Base-by-base conservation (phyloP, 352 stramenopile species). In the Phytophthora chlamydospora region DNA sequence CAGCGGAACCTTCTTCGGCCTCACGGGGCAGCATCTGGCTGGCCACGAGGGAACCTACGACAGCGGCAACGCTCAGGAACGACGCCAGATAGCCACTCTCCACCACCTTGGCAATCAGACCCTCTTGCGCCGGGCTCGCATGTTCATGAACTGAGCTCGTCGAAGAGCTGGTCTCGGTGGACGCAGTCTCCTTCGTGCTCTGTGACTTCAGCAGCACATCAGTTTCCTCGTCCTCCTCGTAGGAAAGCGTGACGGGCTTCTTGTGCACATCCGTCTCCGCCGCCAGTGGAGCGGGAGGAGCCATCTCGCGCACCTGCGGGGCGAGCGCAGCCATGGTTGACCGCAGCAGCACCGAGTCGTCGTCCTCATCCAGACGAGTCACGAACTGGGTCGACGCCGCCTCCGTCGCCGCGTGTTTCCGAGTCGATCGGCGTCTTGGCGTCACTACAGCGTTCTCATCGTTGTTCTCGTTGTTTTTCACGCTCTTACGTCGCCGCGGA, bases 51-150 rank as follows among this genome's bases (percentile, higher is more conserved):
- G 83, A 92, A 3, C 69, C 76, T 11, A 89, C 58, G n/a, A 94
- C 82, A 21, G 86, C 76, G 3, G 73, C 71, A n/a, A 89, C 74
- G 64, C 81, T 91, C 52, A 87, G 40, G 39, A 92, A 75, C 38
- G 83, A 89, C 52, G 80, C 63, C 38, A 91, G 51, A 73, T 80
- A 90, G 29, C 74, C 78, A 54, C 68, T 72, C 56, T 91, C 72
- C 27, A 77, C 75, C 41, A 89, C 40, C 59, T 85, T 89, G 35
- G 59, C 40, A 54, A 85, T 55, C 46, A 89, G 49, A 16, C 62
- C 62, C 24, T 62, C 48, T 41, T 51, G 47, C 14, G 38, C 21
- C 0, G 33, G 10, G 32, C 34, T 55, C 24, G 58, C 57, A 42
- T 62, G 45, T 6, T 75, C 49, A 27, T 66, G 29, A 46, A 50